Base-by-base conservation (phyloP, 2,329 filamentous ascomycete genomes). In the Chaetomiaceae sp. region DNA sequence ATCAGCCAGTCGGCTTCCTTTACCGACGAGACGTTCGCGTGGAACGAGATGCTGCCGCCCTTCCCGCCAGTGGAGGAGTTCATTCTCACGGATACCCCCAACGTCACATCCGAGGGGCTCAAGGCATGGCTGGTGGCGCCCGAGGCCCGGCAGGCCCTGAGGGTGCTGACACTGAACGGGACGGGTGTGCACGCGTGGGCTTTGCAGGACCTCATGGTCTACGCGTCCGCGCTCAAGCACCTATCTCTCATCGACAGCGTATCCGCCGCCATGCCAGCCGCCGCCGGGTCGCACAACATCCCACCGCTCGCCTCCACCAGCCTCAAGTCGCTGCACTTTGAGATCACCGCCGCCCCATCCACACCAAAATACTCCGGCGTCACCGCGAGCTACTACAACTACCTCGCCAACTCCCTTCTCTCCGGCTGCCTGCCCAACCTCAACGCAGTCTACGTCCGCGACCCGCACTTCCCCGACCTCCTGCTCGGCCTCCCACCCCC, bases 361-460 rank as follows among this genome's bases (percentile, higher is more conserved):
- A 71, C 79, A 0, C 79, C 82, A 19, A 75, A 83, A 10, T 86
- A 81, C 54, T 70, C 74, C 8, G 74, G 69, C 54, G 71, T 77
- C 20, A 77, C 77, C 0, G 68, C 73, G 9, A 78, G 77, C 16
- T 95, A 96, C 71, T 95, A 96, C 68, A 80, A 82, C 54, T 96
- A 96, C 68, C 80, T 97, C 17, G 84, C 89, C 21, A 80, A 80
- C n/a, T 95, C 89, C 0, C 79, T 97, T 27, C 81, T 93, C 54
- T 79, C 82, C 14, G 86, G 85, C 55, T 79, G 82, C 7, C 76
- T 97, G 7, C 89, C 90, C 1, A 79, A 78, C 31, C 76, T 97
- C 8, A 77, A 77, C 31, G 80, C 84, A 19, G 78, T 97, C 7
- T 96, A 95, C 65, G 92, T 96, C 16, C 86, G 89, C 44, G 90